Evolutionary conservation across 1,284 basidiomycete genomes (phyloP), one percentile per base, ranked within the genome.

Genomic region (Cutaneotrichosporon sp.): DNA sequence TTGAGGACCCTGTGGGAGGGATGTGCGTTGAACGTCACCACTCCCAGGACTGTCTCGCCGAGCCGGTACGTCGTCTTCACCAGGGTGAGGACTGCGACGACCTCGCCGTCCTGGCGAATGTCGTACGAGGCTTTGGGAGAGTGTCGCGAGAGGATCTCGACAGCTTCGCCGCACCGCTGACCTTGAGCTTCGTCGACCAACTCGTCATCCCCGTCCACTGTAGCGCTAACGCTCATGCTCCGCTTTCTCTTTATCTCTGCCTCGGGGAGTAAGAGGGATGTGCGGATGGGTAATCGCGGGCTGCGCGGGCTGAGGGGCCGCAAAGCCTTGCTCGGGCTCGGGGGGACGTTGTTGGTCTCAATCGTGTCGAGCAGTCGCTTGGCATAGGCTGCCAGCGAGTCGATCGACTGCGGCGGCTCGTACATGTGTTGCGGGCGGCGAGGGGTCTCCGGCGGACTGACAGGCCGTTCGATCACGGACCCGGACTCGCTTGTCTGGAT

Each of bases 41-140:
- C 84, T 4, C 90, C 91, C 31, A 85, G 75, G 25, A 94, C 83
- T 0, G 89, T 91, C 75, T 96, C 92, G 4, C 91, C 91, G 0
- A 94, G 80, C 20, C 92, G 77, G 72, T 89, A 94, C 2, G 87
- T 86, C 34, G 85, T 85, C 75, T 94, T 96, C 35, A 87, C 83
- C 59, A 96, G 87, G 0, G 90, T 93, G n/a, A 96, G 75, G 25
- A 88, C 84, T 2, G 91, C 90, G 48, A 94, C 89, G 38, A 84
- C 82, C 46, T 87, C 81, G 0, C 87, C 89, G 44, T 92, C 88
- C 76, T 94, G 92, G 65, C 84, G 86, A 55, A 96, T 90, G 74
- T 96, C 91, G 74, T 89, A 94, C 0, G 90, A 91, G 29, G 86
- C 90, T 79, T 94, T 96, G 69, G 85, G 86, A 1, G 89, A 85